Evolutionary conservation across 75 land plant genomes (phyloP), one percentile per base, ranked within the genome.

Genomic region (Cunninghamia lanceolata): DNA sequence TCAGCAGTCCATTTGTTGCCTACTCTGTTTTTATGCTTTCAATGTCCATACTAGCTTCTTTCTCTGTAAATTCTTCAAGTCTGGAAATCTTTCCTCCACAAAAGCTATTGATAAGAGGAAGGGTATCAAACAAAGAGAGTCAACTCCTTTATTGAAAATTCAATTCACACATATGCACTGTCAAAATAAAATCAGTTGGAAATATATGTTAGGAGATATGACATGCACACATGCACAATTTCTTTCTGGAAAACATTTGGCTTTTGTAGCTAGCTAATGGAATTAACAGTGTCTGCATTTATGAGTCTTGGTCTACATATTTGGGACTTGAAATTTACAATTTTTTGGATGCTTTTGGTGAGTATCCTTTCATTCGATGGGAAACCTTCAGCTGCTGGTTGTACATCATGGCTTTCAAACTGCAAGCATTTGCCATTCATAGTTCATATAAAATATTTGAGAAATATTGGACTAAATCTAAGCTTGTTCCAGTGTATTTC

Each of bases 381-480:
- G 15, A 15, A 74, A 75, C 17, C 40, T 35, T 75, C 36, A 75
- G 40, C 13, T 75, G 40, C 19, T 30, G 3, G 40, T 75, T 36
- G 0, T 7, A 25, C 45, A 77, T 16, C 17, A 14, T 77, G 30
- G 46, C 82, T 43, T 14, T 79, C 46, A 28, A 43, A 25, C 45
- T 42, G 4, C 46, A 40, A 42, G 30, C n/a, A 36, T 21, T 39
- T 38, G 40, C 0, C 42, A 15, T 77, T 40, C 30, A 79, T 79
- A 43, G 9, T 40, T n/a, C n/a, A 80, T 80, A 45, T 80, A 80
- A 80, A 80, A 80, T 45, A 80, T 80, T 45, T 28, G 15, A 80
- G 50, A 80, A 43, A 80, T 42, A 11, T 28, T 42, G 5, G 47
- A 10, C n/a, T 80, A 45, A 43, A 45, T 11, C 8, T 43, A 1